Base-by-base conservation (phyloP, 176 grass and related monocot species). In the Thalia dealbata region DNA sequence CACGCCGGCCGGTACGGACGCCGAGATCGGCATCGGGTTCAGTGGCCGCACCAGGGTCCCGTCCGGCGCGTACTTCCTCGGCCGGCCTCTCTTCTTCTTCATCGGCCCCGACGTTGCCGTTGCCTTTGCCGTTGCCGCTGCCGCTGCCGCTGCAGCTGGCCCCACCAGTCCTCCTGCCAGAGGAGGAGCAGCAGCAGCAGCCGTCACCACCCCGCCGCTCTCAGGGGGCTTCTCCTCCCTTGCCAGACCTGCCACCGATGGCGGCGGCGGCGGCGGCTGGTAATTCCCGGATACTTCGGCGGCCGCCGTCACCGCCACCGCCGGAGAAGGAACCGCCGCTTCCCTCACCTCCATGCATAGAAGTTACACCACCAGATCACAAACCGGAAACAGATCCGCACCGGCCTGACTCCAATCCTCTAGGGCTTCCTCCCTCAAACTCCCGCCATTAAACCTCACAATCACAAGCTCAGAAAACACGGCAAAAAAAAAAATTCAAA, bases 11-110 rank as follows among this genome's bases (percentile, higher is more conserved):
- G 89, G 89, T 51, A 85, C 89, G 38, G 93, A 91, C 64, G 93
- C 84, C 48, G 89, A 96, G 80, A 96, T 96, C 78, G 93, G 89
- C 27, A 76, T 88, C 63, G 93, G 86, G 23, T 91, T 86, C 78
- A 96, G 82, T 48, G 89, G 93, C 86, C 82, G 81, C 30, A 85
- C 64, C 73, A 83, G 79, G 81, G 76, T 86, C 29, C 87, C 89
- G 51, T 96, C 93, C 28, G 71, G 80, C 58, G 78, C 82, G 76
- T 96, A 96, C 85, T 99, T 93, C 85, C 90, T 86, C 74, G 90
- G 95, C 74, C 87, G 81, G 43, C 95, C 95, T 35, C 90, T 74
- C 81, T 87, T 93, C 83, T 85, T 90, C 87, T 85, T 99, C 63
- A 48, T 67, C n/a, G 6, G 23, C 30, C 52, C 14, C n/a, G 52